Conservation (phyloP, 1,284 basidiomycete species). For the Pyrrhoderma lamaoense region DNA sequence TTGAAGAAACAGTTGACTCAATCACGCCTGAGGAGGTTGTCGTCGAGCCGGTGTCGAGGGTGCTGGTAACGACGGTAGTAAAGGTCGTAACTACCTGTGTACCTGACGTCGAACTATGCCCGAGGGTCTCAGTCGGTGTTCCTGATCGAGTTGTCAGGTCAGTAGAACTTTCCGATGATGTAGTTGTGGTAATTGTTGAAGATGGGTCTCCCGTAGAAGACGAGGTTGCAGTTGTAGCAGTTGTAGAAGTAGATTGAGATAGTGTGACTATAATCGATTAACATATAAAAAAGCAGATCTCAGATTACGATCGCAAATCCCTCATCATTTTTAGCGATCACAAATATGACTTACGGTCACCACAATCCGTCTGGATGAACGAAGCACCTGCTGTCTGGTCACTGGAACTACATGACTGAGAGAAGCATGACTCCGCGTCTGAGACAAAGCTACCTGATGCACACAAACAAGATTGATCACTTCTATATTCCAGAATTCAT, state of each 20-base stretch:
- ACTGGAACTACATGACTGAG: background rate
- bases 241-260: background rate
- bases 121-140: constrained; percentile 1
- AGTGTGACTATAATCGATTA: background rate
- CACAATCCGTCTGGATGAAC: background rate
- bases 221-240: background rate
- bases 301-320: background rate
- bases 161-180: background rate
- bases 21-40: background rate
- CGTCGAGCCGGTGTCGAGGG: background rate
- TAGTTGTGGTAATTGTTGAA: no score
- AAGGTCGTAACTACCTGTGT: constrained; percentile 3
- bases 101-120: background rate
- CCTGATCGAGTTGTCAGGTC: background rate
- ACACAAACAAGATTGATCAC: background rate
- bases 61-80: constrained; percentile 4
- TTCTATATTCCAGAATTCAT: background rate
- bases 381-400: background rate
- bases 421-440: background rate
- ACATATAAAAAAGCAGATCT: background rate
- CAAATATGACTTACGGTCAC: background rate
- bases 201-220: no score
- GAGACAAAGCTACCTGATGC: background rate
- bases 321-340: background rate
- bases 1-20: background rate